Percentiles rank a stretch among this genome's conserved stretches.
Conservation (phyloP, 2,329 filamentous ascomycete genomes). For the Diaporthe sp. region DNA sequence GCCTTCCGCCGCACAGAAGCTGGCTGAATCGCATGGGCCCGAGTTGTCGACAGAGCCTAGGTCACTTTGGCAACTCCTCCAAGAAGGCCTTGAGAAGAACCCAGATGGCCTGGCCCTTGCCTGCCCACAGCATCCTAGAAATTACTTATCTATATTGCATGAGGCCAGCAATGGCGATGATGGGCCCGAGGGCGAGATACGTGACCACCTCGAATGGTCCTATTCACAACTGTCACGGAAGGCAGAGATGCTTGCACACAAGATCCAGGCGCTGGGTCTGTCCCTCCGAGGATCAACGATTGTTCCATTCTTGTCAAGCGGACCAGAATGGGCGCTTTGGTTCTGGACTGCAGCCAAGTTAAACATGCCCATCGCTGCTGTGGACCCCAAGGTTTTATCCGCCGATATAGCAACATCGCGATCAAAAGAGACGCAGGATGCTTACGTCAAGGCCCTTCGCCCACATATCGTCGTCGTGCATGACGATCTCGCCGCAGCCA, state of each 20-base stretch:
- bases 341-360: constrained; percentile 7
- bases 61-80: background rate
- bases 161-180: background rate
- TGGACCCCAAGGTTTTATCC: background rate
- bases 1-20: background rate
- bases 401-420: background rate
- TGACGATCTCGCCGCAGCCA: background rate
- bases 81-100: background rate
- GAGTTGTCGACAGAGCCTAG: rapidly evolving
- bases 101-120: background rate
- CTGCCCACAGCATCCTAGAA: background rate
- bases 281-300: background rate
- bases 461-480: background rate
- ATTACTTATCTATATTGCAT: background rate
- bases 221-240: background rate
- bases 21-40: background rate
- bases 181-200: too few relatives aligned
- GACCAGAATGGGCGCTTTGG: background rate
- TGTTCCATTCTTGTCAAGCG: constrained; percentile 3
- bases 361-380: background rate
- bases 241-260: background rate
- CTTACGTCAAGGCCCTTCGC: background rate
- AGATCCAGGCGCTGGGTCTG: background rate
- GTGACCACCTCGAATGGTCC: background rate
- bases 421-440: background rate